Evolutionary conservation across 352 stramenopile genomes (phyloP), one percentile per base, ranked within the genome.

Genomic region (Aphanomyces cochlioides): DNA sequence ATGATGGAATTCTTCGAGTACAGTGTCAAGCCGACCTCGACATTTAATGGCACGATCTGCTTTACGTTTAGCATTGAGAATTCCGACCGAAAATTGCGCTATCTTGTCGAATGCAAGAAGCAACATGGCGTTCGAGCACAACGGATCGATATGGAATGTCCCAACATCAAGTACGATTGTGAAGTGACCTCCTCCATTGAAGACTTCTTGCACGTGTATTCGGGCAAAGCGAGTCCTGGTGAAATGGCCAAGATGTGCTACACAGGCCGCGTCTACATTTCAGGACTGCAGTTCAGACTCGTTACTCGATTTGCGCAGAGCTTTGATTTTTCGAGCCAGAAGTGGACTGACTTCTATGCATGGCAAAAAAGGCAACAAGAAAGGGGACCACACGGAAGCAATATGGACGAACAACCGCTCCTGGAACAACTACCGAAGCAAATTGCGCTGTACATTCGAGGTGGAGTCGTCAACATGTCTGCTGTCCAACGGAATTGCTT

Each of bases 1-100:
- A 81, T 95, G 37, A 95, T 95, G 87, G 79, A 90, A 56, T 95
- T 93, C 68, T 74, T 95, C 69, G 79, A 81, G 61, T 95, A 90
- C 66, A 92, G 84, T 53, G 79, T 95, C 69, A 93, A 95, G 79
- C 59, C 73, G 4, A 81, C 73, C 71, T 81, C 84, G 43, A 83
- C 72, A 57, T 95, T 93, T 65, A 72, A 79, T 38, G 87, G 87
- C 65, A 90, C 82, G 63, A 93, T 95, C 71, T 73, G 92, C 43
- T 95, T 95, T 77, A 90, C 89, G 72, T 95, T 95, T 65, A 81
- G 82, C 57, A 79, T 78, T 65, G 61, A 74, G 34, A 69, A 80
- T 15, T 76, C 65, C 28, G 73, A 80, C 28, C 68, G 78, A 4
- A 79, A 76, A n/a, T 79, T 82, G 34, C 85, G 79, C 43, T 95